These are phyloP conservation scores for Biscogniauxia sp. DNA, from an alignment of 2,329 filamentous ascomycete species.

Conservation along the genomic window DNA sequence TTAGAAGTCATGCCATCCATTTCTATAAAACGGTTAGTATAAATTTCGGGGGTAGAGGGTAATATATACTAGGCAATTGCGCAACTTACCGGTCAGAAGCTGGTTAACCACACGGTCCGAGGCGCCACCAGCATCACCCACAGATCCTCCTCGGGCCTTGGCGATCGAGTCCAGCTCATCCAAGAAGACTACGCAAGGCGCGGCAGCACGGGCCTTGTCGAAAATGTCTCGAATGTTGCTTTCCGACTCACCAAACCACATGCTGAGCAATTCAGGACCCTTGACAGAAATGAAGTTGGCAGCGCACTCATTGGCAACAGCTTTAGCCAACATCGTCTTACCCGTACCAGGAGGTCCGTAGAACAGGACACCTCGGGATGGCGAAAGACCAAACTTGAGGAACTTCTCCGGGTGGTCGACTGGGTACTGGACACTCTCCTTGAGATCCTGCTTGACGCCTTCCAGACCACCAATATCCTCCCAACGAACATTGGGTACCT, in stretches of 20 bases:
- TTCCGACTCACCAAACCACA: conserved; percentile 99
- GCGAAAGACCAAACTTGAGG: conserved; percentile 98
- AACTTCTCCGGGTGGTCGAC: conserved; percentile 99
- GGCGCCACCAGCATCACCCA: conserved; percentile 94
- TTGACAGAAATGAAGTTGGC: conserved; percentile 99
- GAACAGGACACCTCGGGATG: conserved; percentile 96
- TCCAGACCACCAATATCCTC: conserved; percentile 99
- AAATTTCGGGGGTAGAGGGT: background rate
- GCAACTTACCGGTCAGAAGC: conserved; percentile 81
- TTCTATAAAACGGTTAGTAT: conserved; percentile 58
- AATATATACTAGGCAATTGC: background rate
- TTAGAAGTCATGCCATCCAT: conserved; percentile 99
- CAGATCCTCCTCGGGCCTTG: conserved; percentile 96
- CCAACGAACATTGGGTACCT: conserved; percentile 99
- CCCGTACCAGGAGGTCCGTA: conserved; percentile 98
- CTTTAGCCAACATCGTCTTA: conserved; percentile 99
- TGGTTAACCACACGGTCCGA: conserved; percentile 99
- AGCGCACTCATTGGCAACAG: conserved; percentile 97
- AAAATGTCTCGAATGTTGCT: conserved; percentile 99
- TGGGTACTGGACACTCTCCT: conserved; percentile 97
- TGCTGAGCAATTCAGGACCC: conserved; percentile 95
- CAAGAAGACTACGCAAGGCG: conserved; percentile 97
- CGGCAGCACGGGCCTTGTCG: conserved; percentile 97
- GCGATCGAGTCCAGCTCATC: conserved; percentile 98
- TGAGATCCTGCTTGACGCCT: conserved; percentile 98